phyloP scores from a whole-genome alignment of 306 rosid species.

The Mimosa pudica region DNA sequence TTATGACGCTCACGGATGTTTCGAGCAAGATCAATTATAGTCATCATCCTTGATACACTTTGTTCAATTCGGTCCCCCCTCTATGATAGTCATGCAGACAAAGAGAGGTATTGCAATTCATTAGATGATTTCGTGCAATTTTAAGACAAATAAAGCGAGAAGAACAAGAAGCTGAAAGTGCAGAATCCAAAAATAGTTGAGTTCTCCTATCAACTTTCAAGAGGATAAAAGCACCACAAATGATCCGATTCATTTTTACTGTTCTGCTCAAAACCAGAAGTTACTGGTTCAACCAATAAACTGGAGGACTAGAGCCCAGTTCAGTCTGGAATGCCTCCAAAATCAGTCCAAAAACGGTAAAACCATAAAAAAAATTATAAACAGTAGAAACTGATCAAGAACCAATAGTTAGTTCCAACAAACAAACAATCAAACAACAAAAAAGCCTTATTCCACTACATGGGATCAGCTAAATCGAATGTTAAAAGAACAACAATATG shows the following conservation, averaged over 20 bases:
- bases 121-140: constrained; percentile 10
- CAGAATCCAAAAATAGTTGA: constrained; percentile 1
- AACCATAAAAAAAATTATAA: too few relatives aligned
- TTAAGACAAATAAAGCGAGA: constrained; percentile 23
- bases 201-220: neutral
- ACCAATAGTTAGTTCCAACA: too few relatives aligned
- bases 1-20: constrained; percentile 95
- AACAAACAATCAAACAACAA: too few relatives aligned
- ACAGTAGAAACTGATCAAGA: too few relatives aligned
- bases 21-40: constrained; percentile 91
- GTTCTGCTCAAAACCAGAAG: too few relatives aligned
- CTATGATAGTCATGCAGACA: constrained; percentile 45
- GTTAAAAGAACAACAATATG: too few relatives aligned
- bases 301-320: too few relatives aligned
- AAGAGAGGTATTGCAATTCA: constrained; percentile 18
- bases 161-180: neutral
- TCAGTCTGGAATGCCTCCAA: too few relatives aligned
- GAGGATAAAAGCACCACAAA: neutral
- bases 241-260: neutral
- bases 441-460: too few relatives aligned
- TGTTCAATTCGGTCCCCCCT: constrained; percentile 85
- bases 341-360: too few relatives aligned
- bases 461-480: too few relatives aligned
- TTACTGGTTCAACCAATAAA: too few relatives aligned
- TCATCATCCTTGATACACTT: constrained; percentile 93